Evolutionary conservation across 2,329 filamentous ascomycete genomes (phyloP), one percentile per base, ranked within the genome.

Genomic region (Hymenoscyphus repandus): DNA sequence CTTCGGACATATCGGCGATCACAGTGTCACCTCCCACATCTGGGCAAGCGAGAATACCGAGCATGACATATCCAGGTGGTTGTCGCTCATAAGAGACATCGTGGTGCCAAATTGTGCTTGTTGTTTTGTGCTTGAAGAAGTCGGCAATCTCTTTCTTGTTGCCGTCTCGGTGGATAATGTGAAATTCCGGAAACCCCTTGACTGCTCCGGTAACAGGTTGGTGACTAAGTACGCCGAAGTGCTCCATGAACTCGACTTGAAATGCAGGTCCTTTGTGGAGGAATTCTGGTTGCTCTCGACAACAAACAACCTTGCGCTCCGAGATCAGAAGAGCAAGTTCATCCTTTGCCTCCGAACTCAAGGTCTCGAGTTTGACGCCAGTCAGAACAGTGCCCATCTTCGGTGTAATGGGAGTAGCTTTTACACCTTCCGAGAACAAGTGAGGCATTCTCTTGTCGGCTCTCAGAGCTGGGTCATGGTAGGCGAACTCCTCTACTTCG

Each of bases 51-150:
- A 77, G 55, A 1, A 76, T 67, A 4, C 73, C 74, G 27, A 78
- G 72, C 66, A 86, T 83, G 0, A 83, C 84, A 47, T 86, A 80
- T 20, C 83, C 85, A 0, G 85, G 82, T 2, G 85, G 85, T 53
- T 88, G 84, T 17, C 74, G 72, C 66, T 88, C 85, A 59, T 88
- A 83, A 0, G 86, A 83, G 0, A 88, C 75, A 61, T 88, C 84
- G 18, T 78, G 79, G 64, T 88, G 85, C 85, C 84, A 88, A 12
- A 79, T 69, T 0, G 80, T 76, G 1, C 82, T 6, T 79, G 79
- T 27, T 82, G 83, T 45, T 80, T 84, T 0, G 81, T 71, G 83
- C 38, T 79, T 75, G 45, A 85, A 78, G 71, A 87, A 88, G 62
- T 72, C 77, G 6, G 82, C 77, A 49, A 76, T 11, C 70, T 66